These are phyloP conservation scores for Diddensiella caesifluorescens DNA, from an alignment of 805 yeast genomes.

Conservation along the genomic window DNA sequence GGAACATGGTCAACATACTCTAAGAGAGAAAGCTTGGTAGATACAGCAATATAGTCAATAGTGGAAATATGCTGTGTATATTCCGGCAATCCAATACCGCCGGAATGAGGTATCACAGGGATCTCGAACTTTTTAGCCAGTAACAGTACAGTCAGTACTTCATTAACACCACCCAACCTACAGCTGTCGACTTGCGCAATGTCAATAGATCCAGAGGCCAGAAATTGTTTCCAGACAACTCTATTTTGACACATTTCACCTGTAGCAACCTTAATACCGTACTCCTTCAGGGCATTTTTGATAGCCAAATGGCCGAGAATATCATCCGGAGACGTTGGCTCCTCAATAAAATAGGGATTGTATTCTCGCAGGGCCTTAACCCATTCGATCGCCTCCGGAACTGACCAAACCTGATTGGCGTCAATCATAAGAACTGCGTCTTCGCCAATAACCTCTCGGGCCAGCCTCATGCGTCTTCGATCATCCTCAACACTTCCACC, in stretches of 20 bases:
- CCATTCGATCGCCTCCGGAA: conserved; percentile 34
- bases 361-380: conserved; percentile 28
- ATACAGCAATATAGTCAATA: conserved; percentile 30
- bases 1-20: conserved; percentile 34
- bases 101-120: conserved; percentile 36
- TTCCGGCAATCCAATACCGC: conserved; percentile 35
- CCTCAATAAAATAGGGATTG: conserved; percentile 36
- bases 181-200: conserved; percentile 33
- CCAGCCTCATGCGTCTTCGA: conserved; percentile 32
- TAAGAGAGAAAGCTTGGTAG: conserved; percentile 30
- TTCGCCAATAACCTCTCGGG: conserved; percentile 28
- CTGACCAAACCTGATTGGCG: conserved; percentile 36
- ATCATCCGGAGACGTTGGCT: conserved; percentile 37
- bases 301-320: conserved; percentile 32
- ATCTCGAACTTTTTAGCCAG: conserved; percentile 33
- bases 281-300: conserved; percentile 29
- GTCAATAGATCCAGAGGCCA: conserved; percentile 31
- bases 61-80: conserved; percentile 35
- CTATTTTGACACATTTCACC: conserved; percentile 36
- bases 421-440: conserved; percentile 32
- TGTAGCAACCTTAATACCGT: conserved; percentile 34
- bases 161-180: conserved; percentile 35
- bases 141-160: conserved; percentile 32
- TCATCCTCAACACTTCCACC: conserved; percentile 37
- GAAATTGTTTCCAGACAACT: conserved; percentile 32